A percentile compares a stretch with the other conserved stretches of the same genome.
Evolutionary conservation across 2,329 filamentous ascomycete genomes (phyloP).

Genomic region (Teratosphaeria pseudoeucalypti): DNA sequence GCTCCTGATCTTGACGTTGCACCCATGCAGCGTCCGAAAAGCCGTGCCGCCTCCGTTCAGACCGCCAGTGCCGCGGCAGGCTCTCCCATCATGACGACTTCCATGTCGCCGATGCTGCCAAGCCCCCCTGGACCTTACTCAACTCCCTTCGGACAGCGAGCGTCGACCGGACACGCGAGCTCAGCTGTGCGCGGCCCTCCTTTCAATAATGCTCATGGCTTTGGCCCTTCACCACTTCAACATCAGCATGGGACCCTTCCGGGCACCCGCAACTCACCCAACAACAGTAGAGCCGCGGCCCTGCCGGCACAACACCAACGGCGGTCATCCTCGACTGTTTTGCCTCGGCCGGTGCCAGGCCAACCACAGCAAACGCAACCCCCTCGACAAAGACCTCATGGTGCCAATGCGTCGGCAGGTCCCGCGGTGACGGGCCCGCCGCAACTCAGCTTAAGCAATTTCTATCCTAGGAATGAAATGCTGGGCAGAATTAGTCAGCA

Average conservation of each 20-base stretch:
- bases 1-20: background rate
- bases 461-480: background rate
- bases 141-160: background rate
- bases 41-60: background rate
- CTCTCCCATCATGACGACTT: background rate
- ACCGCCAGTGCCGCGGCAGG: background rate
- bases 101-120: background rate
- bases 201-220: background rate
- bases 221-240: background rate
- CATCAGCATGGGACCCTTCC: background rate
- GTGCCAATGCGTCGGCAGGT: background rate
- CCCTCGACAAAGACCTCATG: background rate
- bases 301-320: background rate
- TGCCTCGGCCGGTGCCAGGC: background rate
- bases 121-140: background rate
- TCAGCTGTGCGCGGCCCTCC: background rate
- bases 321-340: background rate
- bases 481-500: background rate
- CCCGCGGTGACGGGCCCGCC: background rate
- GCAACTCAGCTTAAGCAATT: background rate
- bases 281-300: background rate
- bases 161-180: background rate
- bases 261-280: background rate
- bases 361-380: background rate
- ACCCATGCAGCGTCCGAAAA: background rate